Base-by-base conservation (phyloP, 371 early-diverging fungal species). In the Saksenaea vasiformis region DNA sequence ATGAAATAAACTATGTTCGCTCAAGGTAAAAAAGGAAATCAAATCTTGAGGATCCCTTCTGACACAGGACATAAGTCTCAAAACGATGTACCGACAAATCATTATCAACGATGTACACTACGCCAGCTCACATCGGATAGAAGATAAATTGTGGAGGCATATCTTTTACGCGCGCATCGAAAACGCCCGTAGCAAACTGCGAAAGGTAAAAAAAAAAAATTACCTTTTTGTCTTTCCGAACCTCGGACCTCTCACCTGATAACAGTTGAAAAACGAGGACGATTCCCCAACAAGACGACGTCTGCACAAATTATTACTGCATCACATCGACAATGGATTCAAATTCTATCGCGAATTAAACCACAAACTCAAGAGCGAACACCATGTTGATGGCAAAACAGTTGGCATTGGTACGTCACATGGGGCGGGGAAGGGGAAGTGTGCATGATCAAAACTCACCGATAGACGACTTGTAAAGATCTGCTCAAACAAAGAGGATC, bases 61-160 rank as follows among this genome's bases (percentile, higher is more conserved):
- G 14, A 14, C 5, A 41, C 19, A 17, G 5, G 1, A n/a, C 5
- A n/a, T 10, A 56, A 81, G 79, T 43, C 64, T 82, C 3, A 70
- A 76, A 60, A 64, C 51, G 15, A 65, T 73, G 3, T 82, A 82
- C 60, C 68, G 73, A 9, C 66, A 67, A 15, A 67, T 79, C 22
- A 51, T 82, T 14, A 55, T 61, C 34, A 58, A 54, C 1, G 76
- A 82, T 53, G 37, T 78, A 0, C 56, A 61, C 1, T 78, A 73
- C 61, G 78, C 80, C 11, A 67, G 58, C 5, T 58, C 68, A 3
- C 70, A 76, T 61, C 76, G 66, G 31, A 76, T 79, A 17, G 80
- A 82, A 63, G 83, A 82, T 26, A 77, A 76, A 54, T 35, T 78
- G 39, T 82, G 83, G 83, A 62, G 78, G n/a, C 67, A 74, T 39